phyloP scores from a whole-genome alignment of 2,329 filamentous ascomycete species.

The Hypoxylon sp. region DNA sequence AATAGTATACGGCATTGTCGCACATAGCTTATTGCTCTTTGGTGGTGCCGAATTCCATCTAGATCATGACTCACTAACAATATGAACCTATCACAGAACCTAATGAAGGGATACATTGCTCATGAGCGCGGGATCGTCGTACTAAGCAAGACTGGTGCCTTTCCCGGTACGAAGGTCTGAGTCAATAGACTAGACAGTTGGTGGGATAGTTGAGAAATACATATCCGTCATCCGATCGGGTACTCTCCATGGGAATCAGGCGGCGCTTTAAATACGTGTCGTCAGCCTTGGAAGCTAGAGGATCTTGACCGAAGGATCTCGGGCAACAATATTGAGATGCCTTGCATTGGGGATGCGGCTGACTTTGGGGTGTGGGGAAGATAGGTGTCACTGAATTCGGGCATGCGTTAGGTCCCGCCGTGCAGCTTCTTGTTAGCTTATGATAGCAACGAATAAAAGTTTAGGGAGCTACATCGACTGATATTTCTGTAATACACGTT shows the following conservation, averaged over 20 bases:
- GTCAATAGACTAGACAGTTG: conserved; percentile 26
- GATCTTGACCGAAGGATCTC: conserved; percentile 13
- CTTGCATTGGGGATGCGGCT: conserved; percentile 38
- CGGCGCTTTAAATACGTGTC: conserved; percentile 21
- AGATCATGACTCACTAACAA: conserved; percentile 55
- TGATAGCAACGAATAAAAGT: conserved; percentile 28
- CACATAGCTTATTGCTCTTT: conserved; percentile 43
- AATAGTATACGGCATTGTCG: background rate
- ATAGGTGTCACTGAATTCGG: conserved; percentile 23
- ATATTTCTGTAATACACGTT: conserved; percentile 7
- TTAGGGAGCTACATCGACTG: background rate
- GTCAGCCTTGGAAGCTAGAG: conserved; percentile 9
- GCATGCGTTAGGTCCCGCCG: conserved; percentile 34
- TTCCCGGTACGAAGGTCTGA: conserved; percentile 87
- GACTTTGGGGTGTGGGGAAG: conserved; percentile 40
- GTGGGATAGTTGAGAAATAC: conserved; percentile 12
- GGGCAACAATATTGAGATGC: conserved; percentile 26
- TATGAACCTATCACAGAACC: conserved; percentile 69
- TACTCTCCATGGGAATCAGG: conserved; percentile 11
- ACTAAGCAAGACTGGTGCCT: conserved; percentile 91
- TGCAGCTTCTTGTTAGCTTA: conserved; percentile 24
- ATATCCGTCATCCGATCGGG: conserved; percentile 4
- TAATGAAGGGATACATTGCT: conserved; percentile 99
- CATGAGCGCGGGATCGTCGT: conserved; percentile 92
- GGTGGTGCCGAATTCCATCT: conserved; percentile 37